phyloP scores from a whole-genome alignment of 2,329 filamentous ascomycete genomes.

The Cladosporium sp. region DNA sequence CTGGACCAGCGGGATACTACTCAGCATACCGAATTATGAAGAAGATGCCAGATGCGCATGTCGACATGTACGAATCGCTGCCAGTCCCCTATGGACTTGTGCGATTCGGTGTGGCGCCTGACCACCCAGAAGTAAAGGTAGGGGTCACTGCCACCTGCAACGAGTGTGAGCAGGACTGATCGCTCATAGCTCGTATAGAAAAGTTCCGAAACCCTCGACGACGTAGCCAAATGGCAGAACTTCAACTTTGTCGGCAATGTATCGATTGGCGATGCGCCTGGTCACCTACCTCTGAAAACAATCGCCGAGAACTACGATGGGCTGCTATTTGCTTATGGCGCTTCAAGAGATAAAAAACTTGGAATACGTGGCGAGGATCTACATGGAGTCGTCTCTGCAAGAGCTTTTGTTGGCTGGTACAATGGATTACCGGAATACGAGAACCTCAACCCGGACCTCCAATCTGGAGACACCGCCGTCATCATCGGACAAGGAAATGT shows the following conservation, averaged over 20 bases:
- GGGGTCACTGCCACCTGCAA: conserved; percentile 22
- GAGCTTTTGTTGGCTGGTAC: conserved; percentile 97
- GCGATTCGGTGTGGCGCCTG: conserved; percentile 92
- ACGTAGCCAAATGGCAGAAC: conserved; percentile 76
- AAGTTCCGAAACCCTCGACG: conserved; percentile 88
- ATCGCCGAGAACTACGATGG: conserved; percentile 86
- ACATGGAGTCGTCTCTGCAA: conserved; percentile 78
- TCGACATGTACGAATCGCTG: conserved; percentile 96
- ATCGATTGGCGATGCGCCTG: conserved; percentile 63
- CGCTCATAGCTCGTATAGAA: conserved; percentile 59
- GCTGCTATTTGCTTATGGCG: conserved; percentile 89
- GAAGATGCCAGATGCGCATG: conserved; percentile 66
- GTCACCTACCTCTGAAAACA: conserved; percentile 61
- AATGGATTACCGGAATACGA: conserved; percentile 88
- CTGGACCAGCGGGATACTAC: conserved; percentile 95
- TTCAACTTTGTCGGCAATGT: conserved; percentile 94
- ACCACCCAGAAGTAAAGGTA: conserved; percentile 98
- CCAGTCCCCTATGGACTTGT: conserved; percentile 92
- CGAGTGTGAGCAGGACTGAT: conserved; percentile 24
- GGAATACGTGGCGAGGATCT: conserved; percentile 79
- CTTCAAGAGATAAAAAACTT: conserved; percentile 76
- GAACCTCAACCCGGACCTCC: conserved; percentile 70
- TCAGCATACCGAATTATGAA: conserved; percentile 82
- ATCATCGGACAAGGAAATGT: conserved; percentile 96
- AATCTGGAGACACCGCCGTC: conserved; percentile 75